These are phyloP conservation scores for Alliaria petiolata DNA, from an alignment of 345 rosid species.

Conservation along the genomic window DNA sequence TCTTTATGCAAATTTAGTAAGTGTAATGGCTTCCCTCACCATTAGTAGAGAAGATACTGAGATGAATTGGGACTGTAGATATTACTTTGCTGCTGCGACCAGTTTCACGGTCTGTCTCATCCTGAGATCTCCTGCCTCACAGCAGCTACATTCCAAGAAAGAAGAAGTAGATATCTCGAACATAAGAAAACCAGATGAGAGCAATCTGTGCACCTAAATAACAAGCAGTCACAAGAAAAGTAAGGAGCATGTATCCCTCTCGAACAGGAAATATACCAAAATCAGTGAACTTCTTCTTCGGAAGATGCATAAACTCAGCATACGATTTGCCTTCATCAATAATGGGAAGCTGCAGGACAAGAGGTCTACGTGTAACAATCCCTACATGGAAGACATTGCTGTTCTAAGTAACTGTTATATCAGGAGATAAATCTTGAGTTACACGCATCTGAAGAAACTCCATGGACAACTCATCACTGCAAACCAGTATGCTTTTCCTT, in stretches of 20 bases:
- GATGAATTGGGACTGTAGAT: slow-evolving; percentile 90
- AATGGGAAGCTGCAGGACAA: slow-evolving; percentile 90
- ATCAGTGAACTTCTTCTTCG: slow-evolving; percentile 79
- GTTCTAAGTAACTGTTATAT: not conserved
- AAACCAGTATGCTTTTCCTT: slow-evolving; percentile 84
- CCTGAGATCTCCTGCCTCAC: slow-evolving; percentile 85
- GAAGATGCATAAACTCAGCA: slow-evolving; percentile 96
- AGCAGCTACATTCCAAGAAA: slow-evolving; percentile 54
- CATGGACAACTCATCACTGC: too few species aligned
- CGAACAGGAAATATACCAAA: slow-evolving; percentile 49
- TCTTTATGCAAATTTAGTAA: not conserved
- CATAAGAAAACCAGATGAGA: slow-evolving; percentile 1
- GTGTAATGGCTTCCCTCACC: slow-evolving; percentile 44
- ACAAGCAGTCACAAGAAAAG: not conserved
- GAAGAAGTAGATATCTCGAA: not conserved
- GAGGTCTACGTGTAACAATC: slow-evolving; percentile 96
- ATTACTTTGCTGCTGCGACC: slow-evolving; percentile 77
- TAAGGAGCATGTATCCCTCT: not conserved
- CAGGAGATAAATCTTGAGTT: not conserved
- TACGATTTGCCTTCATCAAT: slow-evolving; percentile 87
- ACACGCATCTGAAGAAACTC: too few species aligned
- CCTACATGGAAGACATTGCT: slow-evolving; percentile 47
- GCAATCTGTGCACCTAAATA: not conserved
- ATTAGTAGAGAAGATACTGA: slow-evolving; percentile 89
- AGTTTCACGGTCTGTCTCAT: slow-evolving; percentile 96